Evolutionary conservation across 306 rosid genomes (phyloP).

Genomic region (Cicer yamashitae): DNA sequence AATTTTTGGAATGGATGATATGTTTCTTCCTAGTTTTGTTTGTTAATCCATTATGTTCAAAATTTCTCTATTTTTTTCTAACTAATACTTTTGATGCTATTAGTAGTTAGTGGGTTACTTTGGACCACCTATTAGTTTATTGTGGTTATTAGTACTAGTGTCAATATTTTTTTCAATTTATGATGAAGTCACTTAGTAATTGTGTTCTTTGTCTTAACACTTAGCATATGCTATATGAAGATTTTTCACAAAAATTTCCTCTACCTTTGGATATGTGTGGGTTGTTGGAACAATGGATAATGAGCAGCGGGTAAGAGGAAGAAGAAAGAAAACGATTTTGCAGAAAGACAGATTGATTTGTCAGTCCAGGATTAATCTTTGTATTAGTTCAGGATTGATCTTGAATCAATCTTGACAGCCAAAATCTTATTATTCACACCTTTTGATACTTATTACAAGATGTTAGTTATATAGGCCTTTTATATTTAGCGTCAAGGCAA

Average conservation of each 20-base stretch:
- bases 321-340: no score
- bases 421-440: no score
- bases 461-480: no score
- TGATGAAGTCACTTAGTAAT: not conserved
- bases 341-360: no score
- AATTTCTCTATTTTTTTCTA: not conserved
- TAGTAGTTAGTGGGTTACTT: not conserved
- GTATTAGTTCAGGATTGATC: no score
- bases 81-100: not conserved
- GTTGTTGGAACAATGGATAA: no score
- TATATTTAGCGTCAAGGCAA: no score
- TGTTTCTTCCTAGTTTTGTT: slow-evolving; percentile 23
- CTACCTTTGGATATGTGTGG: not conserved
- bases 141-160: slow-evolving; percentile 20
- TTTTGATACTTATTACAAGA: no score
- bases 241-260: not conserved
- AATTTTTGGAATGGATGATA: slow-evolving; percentile 18
- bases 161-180: not conserved
- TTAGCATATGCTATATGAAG: no score
- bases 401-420: no score
- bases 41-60: not conserved
- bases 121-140: slow-evolving; percentile 2
- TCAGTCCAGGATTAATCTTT: no score
- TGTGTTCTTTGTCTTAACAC: not conserved
- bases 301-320: no score